Conservation (phyloP, 352 stramenopile genomes). For the Phytophthora macrochlamydospora region DNA sequence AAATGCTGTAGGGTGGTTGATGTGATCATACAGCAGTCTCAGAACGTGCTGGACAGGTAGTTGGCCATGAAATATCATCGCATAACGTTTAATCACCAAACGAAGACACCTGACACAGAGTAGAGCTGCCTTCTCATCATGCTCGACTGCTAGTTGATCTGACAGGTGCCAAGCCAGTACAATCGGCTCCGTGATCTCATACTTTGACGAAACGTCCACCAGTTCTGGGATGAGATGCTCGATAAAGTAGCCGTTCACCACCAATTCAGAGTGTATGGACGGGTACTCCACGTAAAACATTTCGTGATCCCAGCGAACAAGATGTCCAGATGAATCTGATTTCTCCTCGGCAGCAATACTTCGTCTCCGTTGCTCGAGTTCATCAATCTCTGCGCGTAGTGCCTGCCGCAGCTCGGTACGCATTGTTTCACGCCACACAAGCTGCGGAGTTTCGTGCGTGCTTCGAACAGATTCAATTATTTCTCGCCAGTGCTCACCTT, state of each 20-base stretch:
- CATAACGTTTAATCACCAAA: conserved; percentile 73
- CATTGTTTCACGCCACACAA: conserved; percentile 81
- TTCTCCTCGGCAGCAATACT: conserved; percentile 13
- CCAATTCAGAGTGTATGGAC: conserved; percentile 73
- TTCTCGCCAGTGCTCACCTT: conserved; percentile 78
- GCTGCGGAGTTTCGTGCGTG: conserved; percentile 67
- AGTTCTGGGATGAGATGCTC: conserved; percentile 75
- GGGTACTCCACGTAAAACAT: conserved; percentile 82
- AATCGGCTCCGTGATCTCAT: conserved; percentile 74
- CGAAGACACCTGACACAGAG: conserved; percentile 73
- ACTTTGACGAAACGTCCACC: conserved; percentile 61
- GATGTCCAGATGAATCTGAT: conserved; percentile 21
- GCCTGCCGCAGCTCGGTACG: conserved; percentile 59
- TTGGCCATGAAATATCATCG: conserved; percentile 82
- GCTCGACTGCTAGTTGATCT: conserved; percentile 68
- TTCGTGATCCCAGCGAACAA: conserved; percentile 74
- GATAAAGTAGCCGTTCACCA: conserved; percentile 86
- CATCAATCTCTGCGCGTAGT: conserved; percentile 60
- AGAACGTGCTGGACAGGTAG: conserved; percentile 61
- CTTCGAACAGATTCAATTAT: conserved; percentile 63
- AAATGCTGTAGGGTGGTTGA: conserved; percentile 63
- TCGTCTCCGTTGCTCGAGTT: conserved; percentile 35
- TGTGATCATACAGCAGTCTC: conserved; percentile 52
- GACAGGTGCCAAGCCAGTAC: conserved; percentile 84
- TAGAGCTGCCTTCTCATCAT: conserved; percentile 61